A percentile compares a stretch with the other conserved stretches of the same genome.
Conservation (phyloP, 2,329 filamentous ascomycete species). For the Ceratocystiopsis sp. region DNA sequence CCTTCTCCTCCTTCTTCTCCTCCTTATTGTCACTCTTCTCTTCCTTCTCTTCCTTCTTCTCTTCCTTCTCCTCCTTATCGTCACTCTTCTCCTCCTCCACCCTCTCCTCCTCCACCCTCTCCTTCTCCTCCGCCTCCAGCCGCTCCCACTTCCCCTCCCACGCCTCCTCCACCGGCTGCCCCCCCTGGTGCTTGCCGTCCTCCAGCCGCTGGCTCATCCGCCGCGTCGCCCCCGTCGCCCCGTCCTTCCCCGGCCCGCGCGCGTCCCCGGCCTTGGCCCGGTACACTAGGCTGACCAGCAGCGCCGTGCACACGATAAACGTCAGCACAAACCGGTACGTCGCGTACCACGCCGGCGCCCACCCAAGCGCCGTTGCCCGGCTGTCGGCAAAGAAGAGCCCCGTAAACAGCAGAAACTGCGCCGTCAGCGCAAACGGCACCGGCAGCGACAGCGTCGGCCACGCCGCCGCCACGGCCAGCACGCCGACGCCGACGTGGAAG, state of each 20-base stretch:
- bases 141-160: conserved; percentile 25
- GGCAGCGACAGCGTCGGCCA: conserved; percentile 84
- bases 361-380: conserved; percentile 53
- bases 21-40: conserved; percentile 9
- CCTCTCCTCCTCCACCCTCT: conserved; percentile 18
- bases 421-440: conserved; percentile 67
- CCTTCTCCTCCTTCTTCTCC: too few relatives aligned
- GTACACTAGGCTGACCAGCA: conserved; percentile 66
- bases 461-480: conserved; percentile 61
- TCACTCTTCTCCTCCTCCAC: conserved; percentile 14
- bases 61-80: conserved; percentile 12
- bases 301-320: conserved; percentile 69
- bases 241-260: conserved; percentile 10
- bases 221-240: too few relatives aligned
- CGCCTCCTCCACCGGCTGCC: conserved; percentile 12
- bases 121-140: conserved; percentile 14
- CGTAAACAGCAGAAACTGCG: conserved; percentile 73
- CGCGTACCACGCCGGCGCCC: conserved; percentile 72
- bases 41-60: conserved; percentile 3
- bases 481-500: conserved; percentile 68
- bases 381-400: conserved; percentile 75
- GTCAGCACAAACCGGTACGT: conserved; percentile 87
- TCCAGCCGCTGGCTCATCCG: conserved; percentile 18
- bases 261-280: conserved; percentile 51
- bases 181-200: conserved; percentile 20